Base-by-base conservation (phyloP, 2,329 filamentous ascomycete genomes). In the Aureobasidium sp. region DNA sequence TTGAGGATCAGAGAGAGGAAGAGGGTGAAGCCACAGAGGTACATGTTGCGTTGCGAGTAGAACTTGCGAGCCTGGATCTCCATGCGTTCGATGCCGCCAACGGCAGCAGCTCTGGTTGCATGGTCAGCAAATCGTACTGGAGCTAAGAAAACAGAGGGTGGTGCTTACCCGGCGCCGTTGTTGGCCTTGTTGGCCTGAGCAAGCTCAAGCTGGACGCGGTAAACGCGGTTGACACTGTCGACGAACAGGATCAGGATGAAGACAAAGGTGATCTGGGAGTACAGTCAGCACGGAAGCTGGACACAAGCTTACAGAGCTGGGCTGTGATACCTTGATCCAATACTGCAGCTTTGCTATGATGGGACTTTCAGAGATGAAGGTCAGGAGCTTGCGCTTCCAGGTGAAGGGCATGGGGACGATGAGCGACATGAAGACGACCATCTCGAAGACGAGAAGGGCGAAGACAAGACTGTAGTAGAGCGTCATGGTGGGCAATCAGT, bases 1-100 rank as follows among this genome's bases (percentile, higher is more conserved):
- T 99, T 97, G 74, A 95, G 90, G 78, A 99, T 99, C 67, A 99
- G 84, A 60, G 93, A 97, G 65, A 99, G 88, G 86, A 99, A 97
- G 66, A 99, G 88, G 5, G 94, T 99, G 83, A 99, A 99, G 70
- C 94, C 94, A 78, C 94, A 97, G 65, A 99, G 92, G 81, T 99
- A 99, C 94, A 99, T 99, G 86, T 99, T 99, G 77, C 94, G 92
- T 82, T 99, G 93, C 65, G 92, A 96, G 84, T 99, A 99, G 83
- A 99, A 99, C 80, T 99, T 99, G 84, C 94, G 92, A 67, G 94
- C 93, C 78, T 99, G 94, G 59, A 97, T 93, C 79, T 99, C 94
- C 84, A 96, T 92, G 67, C 94, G 93, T 75, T 97, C 94, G 73
- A 90, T 88, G 66, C 94, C 79, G 51, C 78, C 93, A 71, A 97